phyloP scores from a whole-genome alignment of 139 green algal species.

The Ostreobium quekettii region DNA sequence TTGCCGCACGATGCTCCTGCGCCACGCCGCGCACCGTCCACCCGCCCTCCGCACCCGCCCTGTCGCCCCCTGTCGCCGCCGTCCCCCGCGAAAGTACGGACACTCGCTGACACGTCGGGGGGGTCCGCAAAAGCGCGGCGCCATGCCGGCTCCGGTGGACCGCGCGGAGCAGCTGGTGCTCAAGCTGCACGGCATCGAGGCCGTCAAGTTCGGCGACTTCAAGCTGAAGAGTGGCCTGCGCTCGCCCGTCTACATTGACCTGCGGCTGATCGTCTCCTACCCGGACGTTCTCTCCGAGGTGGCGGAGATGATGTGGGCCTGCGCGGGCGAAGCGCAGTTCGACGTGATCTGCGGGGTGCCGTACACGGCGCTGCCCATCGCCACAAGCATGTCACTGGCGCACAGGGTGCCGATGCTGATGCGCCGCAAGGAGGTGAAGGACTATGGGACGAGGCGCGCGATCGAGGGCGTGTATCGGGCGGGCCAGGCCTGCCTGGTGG shows the following conservation, averaged over 20 bases:
- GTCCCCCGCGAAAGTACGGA: not conserved
- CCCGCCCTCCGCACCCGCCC: too few relatives aligned
- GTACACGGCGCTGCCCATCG: conserved; percentile 98
- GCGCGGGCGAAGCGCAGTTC: conserved; percentile 60
- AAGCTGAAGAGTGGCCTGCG: conserved; percentile 95
- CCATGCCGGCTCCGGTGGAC: conserved; percentile 42
- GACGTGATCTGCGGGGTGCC: conserved; percentile 97
- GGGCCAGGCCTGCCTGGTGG: conserved; percentile 87
- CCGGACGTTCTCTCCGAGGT: conserved; percentile 86
- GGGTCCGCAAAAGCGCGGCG: not conserved
- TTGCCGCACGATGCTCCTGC: too few relatives aligned
- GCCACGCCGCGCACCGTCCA: too few relatives aligned
- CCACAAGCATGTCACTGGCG: conserved; percentile 86
- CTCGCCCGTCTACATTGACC: conserved; percentile 96
- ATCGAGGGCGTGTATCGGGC: conserved; percentile 89
- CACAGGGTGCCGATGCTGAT: conserved; percentile 89
- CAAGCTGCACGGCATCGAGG: conserved; percentile 84
- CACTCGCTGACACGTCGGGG: not conserved
- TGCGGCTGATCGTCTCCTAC: conserved; percentile 97
- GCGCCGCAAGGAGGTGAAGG: conserved; percentile 76
- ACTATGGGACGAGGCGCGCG: conserved; percentile 97
- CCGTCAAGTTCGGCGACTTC: conserved; percentile 98
- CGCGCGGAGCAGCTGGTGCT: conserved; percentile 81
- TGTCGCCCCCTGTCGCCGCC: not conserved
- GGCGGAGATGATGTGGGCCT: conserved; percentile 79